Percentiles rank a stretch among this genome's conserved stretches.
Evolutionary conservation across 441 rosid genomes (phyloP).

Genomic region (Populus tomentosa): DNA sequence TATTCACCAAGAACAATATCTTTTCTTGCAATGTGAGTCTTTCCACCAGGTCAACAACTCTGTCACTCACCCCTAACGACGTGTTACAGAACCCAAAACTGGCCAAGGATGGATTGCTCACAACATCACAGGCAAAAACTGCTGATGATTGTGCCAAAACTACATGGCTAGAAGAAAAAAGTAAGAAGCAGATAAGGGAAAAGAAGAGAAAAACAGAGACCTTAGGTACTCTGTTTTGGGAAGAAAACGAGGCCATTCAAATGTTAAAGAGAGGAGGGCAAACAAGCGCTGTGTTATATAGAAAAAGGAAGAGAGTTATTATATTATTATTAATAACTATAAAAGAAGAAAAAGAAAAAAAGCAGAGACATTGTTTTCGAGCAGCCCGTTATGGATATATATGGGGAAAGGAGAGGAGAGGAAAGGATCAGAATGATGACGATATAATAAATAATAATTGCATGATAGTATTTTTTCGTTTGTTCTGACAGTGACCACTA

Average conservation of each 20-base stretch:
- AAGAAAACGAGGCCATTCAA: constrained; percentile 29
- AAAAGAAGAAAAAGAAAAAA: not conserved
- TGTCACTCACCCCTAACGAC: constrained; percentile 26
- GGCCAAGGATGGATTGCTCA: constrained; percentile 36
- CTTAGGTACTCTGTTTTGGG: constrained; percentile 31
- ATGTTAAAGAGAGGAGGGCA: not conserved
- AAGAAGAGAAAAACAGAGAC: constrained; percentile 37
- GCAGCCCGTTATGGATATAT: constrained; percentile 44
- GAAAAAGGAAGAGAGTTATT: not conserved
- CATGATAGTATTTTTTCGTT: not conserved
- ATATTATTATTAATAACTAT: not conserved
- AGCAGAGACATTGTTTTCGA: constrained; percentile 29
- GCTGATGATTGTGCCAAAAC: constrained; percentile 49
- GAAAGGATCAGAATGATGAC: not conserved
- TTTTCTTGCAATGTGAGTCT: constrained; percentile 79
- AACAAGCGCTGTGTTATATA: not conserved
- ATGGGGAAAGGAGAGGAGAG: not conserved
- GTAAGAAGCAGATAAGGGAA: not conserved
- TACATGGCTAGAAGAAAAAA: not conserved
- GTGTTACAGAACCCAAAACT: constrained; percentile 55
- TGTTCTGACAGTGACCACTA: not conserved
- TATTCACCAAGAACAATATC: constrained; percentile 42
- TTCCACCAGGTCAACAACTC: constrained; percentile 67
- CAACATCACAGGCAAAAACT: constrained; percentile 70
- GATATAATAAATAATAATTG: not conserved